Evolutionary conservation across 2,329 filamentous ascomycete genomes (phyloP).

Genomic region (Trichoderma oligosporum): DNA sequence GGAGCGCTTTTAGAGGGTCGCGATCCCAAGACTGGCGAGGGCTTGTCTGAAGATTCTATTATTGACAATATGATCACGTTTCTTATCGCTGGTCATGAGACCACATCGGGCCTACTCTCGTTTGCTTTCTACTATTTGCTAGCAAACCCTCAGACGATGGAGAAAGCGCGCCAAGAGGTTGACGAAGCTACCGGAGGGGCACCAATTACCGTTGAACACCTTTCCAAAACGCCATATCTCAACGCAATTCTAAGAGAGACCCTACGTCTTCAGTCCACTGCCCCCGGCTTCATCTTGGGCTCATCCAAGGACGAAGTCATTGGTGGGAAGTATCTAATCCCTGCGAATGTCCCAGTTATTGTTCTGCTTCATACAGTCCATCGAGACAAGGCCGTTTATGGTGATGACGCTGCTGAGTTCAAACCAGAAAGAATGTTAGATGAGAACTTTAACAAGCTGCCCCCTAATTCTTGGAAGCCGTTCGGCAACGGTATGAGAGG

Average conservation of each 20-base stretch:
- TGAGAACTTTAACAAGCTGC: slow-evolving; percentile 41
- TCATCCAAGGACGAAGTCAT: slow-evolving; percentile 42
- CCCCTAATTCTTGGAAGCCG: slow-evolving; percentile 46
- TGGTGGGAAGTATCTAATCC: slow-evolving; percentile 52
- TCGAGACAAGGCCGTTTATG: slow-evolving; percentile 53
- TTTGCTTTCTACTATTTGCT: slow-evolving; percentile 59
- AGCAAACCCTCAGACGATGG: slow-evolving; percentile 52
- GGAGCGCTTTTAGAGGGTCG: background rate
- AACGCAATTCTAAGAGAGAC: slow-evolving; percentile 60
- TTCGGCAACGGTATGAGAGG: slow-evolving; percentile 51
- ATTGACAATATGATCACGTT: slow-evolving; percentile 67
- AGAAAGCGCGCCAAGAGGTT: slow-evolving; percentile 58
- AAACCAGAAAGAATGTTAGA: slow-evolving; percentile 60
- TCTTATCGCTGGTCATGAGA: slow-evolving; percentile 64
- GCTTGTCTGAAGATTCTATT: slow-evolving; percentile 56
- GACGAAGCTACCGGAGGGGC: slow-evolving; percentile 55
- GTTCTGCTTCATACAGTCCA: slow-evolving; percentile 49
- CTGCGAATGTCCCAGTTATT: slow-evolving; percentile 42
- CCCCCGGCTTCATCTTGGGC: slow-evolving; percentile 30
- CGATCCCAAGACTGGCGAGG: slow-evolving; percentile 44
- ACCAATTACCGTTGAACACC: slow-evolving; percentile 53
- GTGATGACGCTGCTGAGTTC: slow-evolving; percentile 55
- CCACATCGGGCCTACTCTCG: slow-evolving; percentile 59
- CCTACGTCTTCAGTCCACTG: slow-evolving; percentile 28
- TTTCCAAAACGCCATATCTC: slow-evolving; percentile 60